Conservation (phyloP, 2,329 filamentous ascomycete species). For the Escovopsis sp. region DNA sequence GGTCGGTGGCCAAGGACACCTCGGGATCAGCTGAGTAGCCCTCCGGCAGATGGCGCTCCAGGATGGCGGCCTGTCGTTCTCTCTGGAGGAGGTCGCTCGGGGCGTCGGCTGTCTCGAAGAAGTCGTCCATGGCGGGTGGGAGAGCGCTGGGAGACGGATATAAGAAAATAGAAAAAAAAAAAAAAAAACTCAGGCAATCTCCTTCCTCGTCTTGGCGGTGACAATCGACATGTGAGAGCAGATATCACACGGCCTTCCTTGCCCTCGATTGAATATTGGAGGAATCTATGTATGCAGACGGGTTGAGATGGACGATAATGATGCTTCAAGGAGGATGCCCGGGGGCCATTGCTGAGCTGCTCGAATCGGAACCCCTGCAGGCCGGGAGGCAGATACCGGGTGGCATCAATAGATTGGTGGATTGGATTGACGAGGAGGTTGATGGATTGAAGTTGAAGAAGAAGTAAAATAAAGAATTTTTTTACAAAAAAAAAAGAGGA, state of each 20-base stretch:
- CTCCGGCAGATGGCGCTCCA: conserved; percentile 23
- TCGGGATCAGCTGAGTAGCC: conserved; percentile 25
- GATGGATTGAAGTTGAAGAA: too few species aligned
- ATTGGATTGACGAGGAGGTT: too few species aligned
- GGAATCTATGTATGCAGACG: too few species aligned
- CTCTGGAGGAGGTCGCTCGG: conserved; percentile 14
- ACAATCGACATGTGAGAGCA: too few species aligned
- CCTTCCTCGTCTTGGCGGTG: neutral
- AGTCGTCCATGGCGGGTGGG: conserved; percentile 14
- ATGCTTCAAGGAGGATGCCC: neutral
- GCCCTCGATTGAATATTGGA: too few species aligned
- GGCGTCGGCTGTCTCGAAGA: conserved; percentile 13
- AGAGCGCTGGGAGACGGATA: neutral
- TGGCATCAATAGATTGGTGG: too few species aligned
- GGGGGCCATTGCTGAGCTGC: neutral
- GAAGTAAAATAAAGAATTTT: too few species aligned
- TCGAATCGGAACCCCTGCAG: too few species aligned
- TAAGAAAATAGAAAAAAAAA: neutral
- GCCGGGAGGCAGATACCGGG: too few species aligned
- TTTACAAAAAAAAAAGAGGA: too few species aligned
- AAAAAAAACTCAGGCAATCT: neutral
- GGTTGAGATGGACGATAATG: too few species aligned
- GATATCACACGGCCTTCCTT: too few species aligned
- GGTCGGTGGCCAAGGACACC: conserved; percentile 15
- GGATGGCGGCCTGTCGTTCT: conserved; percentile 20